These are phyloP conservation scores for Chaetomiaceae sp. DNA, from an alignment of 2,329 filamentous ascomycete genomes.

Conservation along the genomic window DNA sequence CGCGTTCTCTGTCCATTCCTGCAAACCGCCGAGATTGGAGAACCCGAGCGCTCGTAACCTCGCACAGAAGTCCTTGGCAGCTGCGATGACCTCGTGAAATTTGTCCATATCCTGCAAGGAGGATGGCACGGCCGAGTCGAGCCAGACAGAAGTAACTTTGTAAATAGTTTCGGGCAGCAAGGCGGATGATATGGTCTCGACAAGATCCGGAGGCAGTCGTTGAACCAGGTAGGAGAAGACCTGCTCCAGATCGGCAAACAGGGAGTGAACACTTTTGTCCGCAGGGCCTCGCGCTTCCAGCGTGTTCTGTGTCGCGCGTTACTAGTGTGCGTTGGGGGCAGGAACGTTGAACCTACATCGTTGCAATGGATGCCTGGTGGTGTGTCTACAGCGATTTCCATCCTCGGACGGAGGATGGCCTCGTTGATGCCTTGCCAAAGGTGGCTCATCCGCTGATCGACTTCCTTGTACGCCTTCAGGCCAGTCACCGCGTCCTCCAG, in stretches of 20 bases:
- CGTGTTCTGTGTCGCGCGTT: conserved; percentile 32
- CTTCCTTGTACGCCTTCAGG: conserved; percentile 53
- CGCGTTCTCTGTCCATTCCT: conserved; percentile 74
- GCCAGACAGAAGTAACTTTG: conserved; percentile 65
- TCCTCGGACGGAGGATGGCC: conserved; percentile 55
- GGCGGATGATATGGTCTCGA: conserved; percentile 56
- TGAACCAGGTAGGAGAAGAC: conserved; percentile 47
- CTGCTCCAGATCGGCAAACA: conserved; percentile 49
- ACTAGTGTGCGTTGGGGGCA: background rate
- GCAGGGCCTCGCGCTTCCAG: conserved; percentile 39
- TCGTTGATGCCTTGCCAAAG: conserved; percentile 59
- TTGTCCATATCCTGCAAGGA: conserved; percentile 62
- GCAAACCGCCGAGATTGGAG: conserved; percentile 55
- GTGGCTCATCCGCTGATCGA: conserved; percentile 52
- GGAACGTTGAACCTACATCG: conserved; percentile 30
- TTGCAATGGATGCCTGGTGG: conserved; percentile 37
- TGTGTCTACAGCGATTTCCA: conserved; percentile 34
- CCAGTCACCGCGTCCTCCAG: conserved; percentile 50
- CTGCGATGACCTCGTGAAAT: conserved; percentile 66
- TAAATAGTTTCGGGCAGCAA: conserved; percentile 65
- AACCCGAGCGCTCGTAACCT: conserved; percentile 58
- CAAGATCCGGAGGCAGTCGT: conserved; percentile 47
- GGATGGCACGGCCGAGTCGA: conserved; percentile 69
- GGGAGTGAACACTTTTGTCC: conserved; percentile 40
- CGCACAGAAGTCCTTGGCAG: conserved; percentile 58